A percentile compares a stretch with the other conserved stretches of the same genome.
phyloP scores from a whole-genome alignment of 2,329 filamentous ascomycete genomes.

The Bertia moriformis region DNA sequence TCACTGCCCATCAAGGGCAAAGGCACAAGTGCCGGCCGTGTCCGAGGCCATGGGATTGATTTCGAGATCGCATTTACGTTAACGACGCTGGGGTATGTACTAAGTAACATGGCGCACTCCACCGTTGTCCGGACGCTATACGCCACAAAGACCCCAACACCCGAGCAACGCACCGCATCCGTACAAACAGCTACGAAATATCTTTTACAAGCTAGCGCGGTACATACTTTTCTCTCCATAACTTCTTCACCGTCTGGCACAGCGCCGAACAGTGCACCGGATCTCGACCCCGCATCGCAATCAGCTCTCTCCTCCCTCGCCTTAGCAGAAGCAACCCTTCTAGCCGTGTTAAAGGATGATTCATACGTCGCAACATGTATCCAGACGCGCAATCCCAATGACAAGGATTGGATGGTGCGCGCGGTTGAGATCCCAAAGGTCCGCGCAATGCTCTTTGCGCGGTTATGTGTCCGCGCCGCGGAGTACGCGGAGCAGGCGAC shows the following conservation, averaged over 20 bases:
- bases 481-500: conserved; percentile 41
- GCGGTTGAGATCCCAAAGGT: conserved; percentile 47
- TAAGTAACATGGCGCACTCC: conserved; percentile 35
- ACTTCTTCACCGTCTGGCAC: conserved; percentile 13
- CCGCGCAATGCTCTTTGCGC: conserved; percentile 44
- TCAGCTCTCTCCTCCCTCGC: conserved; percentile 18
- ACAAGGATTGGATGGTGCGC: conserved; percentile 52
- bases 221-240: conserved; percentile 38
- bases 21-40: conserved; percentile 22
- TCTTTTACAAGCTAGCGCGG: conserved; percentile 37
- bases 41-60: conserved; percentile 32
- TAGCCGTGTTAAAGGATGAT: conserved; percentile 49
- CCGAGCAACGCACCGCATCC: conserved; percentile 33
- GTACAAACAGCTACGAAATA: conserved; percentile 39
- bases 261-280: conserved; percentile 8
- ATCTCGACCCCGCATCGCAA: conserved; percentile 15
- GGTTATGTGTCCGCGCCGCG: conserved; percentile 43
- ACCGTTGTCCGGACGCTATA: conserved; percentile 33
- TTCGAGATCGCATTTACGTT: conserved; percentile 44
- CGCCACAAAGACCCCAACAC: conserved; percentile 23
- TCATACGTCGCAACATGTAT: conserved; percentile 42
- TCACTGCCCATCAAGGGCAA: conserved; percentile 25
- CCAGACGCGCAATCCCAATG: conserved; percentile 42
- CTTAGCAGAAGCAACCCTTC: conserved; percentile 45
- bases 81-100: conserved; percentile 37